Base-by-base conservation (phyloP, 2,329 filamentous ascomycete species). In the Aureobasidium sp. region DNA sequence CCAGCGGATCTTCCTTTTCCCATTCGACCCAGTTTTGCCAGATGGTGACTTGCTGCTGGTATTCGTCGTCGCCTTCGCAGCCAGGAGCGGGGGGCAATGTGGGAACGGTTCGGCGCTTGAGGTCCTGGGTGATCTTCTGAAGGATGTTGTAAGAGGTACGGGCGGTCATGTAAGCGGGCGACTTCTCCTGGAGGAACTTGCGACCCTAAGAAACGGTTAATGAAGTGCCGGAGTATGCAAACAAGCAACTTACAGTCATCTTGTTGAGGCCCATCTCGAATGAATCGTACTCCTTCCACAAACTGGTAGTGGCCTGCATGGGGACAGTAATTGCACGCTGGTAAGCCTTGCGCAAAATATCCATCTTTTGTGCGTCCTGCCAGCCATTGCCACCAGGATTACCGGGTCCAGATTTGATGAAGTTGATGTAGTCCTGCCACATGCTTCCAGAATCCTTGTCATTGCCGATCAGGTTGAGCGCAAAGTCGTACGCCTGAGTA, bases 351-450 rank as follows among this genome's bases (percentile, higher is more conserved):
- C 94, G 87, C 57, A 99, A 77, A 67, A 89, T 81, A 69, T 99
- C 94, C 88, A 96, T 96, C 80, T 99, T 99, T 72, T 97, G 94
- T 75, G 93, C 89, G 71, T 97, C 94, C 74, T 97, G 92, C 95
- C 94, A 99, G 62, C 85, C 87, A 62, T 82, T 87, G 47, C 93
- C 94, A 30, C 92, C 93, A 62, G 94, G 84, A 10, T 61, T 67
- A 6, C 94, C 94, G 1, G 94, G 94, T 0, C 89, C 90, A 42
- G 85, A 89, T 71, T 91, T 92, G 74, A 97, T 85, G 71, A 99
- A 97, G 67, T 94, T 86, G 64, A 99, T 87, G 69, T 97, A 97
- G 67, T 99, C 94, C 63, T 88, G 85, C 94, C 94, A 99, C 61
- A 99, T 87, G 66, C 82, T 84, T 39, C 91, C 93, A 11, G 92